Conservation (phyloP, 202 grass and related monocot species). For the Schoenoplectus triqueter region DNA sequence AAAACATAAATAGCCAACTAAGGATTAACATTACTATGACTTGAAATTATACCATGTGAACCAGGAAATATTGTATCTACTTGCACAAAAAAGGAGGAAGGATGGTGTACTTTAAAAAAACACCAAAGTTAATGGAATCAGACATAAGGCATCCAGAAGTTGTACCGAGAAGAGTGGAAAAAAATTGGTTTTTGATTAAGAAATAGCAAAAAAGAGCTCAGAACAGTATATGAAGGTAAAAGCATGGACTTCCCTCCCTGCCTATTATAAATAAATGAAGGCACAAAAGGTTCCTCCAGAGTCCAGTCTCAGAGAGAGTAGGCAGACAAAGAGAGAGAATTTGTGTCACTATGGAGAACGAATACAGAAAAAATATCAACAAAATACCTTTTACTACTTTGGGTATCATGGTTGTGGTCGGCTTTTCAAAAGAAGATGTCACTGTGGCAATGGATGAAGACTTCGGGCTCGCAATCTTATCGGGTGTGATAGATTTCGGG, state of each 20-base stretch:
- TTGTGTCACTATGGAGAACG: not conserved
- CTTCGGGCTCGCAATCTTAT: slow-evolving; percentile 47
- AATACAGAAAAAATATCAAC: not conserved
- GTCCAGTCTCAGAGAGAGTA: not conserved
- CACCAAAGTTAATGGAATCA: not conserved
- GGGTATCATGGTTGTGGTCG: slow-evolving; percentile 64
- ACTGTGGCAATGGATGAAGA: slow-evolving; percentile 52
- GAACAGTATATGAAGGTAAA: not conserved
- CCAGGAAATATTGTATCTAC: not conserved
- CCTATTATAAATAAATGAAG: slow-evolving; percentile 32
- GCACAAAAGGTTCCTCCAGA: slow-evolving; percentile 10
- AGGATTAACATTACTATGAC: slow-evolving; percentile 4
- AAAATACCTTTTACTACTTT: slow-evolving; percentile 71
- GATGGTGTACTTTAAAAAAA: not conserved
- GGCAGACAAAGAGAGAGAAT: not conserved
- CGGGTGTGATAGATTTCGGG: slow-evolving; percentile 72
- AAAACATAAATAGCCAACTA: slow-evolving; percentile 10
- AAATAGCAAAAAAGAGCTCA: slow-evolving; percentile 13
- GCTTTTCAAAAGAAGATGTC: slow-evolving; percentile 68
- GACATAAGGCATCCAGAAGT: not conserved
- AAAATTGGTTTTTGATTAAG: not conserved
- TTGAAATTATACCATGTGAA: not conserved
- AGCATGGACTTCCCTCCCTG: not conserved
- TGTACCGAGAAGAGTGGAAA: not conserved
- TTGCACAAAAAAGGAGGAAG: not conserved